Base-by-base conservation (phyloP, 805 yeast species). In the Starmerella apicola region DNA sequence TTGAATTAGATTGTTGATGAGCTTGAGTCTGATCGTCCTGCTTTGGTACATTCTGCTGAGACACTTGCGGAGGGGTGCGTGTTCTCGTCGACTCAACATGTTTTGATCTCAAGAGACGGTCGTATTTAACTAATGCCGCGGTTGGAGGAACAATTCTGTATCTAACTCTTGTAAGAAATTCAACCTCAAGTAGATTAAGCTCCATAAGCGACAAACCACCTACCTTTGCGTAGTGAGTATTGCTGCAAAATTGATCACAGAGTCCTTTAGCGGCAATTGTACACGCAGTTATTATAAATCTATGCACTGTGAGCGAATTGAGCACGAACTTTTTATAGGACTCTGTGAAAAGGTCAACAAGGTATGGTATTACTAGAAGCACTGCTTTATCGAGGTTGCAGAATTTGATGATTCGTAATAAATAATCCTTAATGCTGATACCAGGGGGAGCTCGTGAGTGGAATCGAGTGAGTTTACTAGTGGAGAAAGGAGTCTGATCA, bases 401-500 rank as follows among this genome's bases (percentile, higher is more conserved):
- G 59, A 81, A 88, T 51, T 81, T 79, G 6, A 88, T 71, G 35
- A 88, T 64, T 51, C 97, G 69, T 34, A 76, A 61, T 32, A 86
- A 60, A 53, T 88, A 88, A 39, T 81, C 81, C 48, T 71, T 72
- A 13, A 85, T 74, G 5, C 94, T 78, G 32, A 88, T 88, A 15
- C 71, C 72, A 0, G 98, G 97, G 3, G 96, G 94, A 0, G 88
- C 77, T 46, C 96, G 69, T 3, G 96, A 85, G 58, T 88, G 98
- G 58, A 88, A 88, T 48, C 97, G 65, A 1, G 98, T 88, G 38
- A 91, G 67, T 22, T 57, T 54, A 16, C 57, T 56, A 7, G 59
- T 53, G 39, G 48, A 59, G 42, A 56, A 61, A 30, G 67, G 64
- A 19, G 53, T 51, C 22, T 52, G 63, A 60, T 88, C 97, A 57